These are phyloP conservation scores for Syncephalastrum racemosum DNA, from an alignment of 371 early-diverging fungal genomes.

Conservation along the genomic window DNA sequence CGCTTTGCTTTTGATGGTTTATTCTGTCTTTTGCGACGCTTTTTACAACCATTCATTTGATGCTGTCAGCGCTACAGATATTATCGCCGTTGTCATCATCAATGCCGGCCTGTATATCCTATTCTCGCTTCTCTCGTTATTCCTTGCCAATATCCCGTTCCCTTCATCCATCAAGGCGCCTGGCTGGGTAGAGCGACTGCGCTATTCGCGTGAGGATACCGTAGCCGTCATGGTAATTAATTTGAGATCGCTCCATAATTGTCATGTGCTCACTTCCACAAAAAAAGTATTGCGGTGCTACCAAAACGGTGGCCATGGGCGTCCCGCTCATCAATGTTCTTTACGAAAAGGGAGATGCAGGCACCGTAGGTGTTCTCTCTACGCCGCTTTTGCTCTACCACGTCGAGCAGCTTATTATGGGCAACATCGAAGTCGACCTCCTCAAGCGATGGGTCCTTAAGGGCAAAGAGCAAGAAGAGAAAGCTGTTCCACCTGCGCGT, in stretches of 20 bases:
- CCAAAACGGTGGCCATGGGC: conserved; percentile 79
- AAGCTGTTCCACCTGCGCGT: background rate
- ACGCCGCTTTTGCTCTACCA: conserved; percentile 74
- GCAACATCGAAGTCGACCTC: conserved; percentile 53
- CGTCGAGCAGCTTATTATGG: conserved; percentile 70
- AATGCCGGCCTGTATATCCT: conserved; percentile 40
- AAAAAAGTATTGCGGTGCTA: conserved; percentile 63
- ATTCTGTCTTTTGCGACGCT: conserved; percentile 70
- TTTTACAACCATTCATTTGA: conserved; percentile 48
- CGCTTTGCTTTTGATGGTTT: conserved; percentile 62
- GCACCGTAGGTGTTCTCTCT: conserved; percentile 61
- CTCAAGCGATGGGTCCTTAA: conserved; percentile 53
- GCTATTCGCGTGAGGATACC: conserved; percentile 46
- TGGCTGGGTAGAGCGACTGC: conserved; percentile 26
- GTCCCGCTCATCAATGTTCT: conserved; percentile 77
- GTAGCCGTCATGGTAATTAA: conserved; percentile 48
- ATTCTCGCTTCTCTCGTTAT: conserved; percentile 36
- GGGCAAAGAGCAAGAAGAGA: conserved; percentile 20
- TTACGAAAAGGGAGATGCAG: conserved; percentile 50
- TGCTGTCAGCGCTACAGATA: conserved; percentile 44
- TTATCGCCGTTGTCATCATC: conserved; percentile 51
- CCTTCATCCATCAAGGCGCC: conserved; percentile 20
- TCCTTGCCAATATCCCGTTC: conserved; percentile 33
- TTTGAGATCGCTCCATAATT: background rate
- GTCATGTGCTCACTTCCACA: background rate